phyloP scores from a whole-genome alignment of 164 flowering plant genomes.

The Tetrastigma voinierianum region DNA sequence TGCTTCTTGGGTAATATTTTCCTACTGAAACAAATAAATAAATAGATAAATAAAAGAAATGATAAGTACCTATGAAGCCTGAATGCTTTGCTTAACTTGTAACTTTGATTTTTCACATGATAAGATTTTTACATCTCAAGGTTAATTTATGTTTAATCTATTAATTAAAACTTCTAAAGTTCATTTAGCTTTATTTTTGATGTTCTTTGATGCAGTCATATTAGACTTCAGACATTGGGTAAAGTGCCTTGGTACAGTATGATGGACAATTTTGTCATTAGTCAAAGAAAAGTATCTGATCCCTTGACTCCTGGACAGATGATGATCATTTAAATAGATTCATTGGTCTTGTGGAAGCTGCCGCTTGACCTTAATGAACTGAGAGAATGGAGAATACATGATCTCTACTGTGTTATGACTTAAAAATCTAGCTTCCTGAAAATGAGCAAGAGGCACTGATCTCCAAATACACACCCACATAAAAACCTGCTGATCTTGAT shows the following conservation, averaged over 20 bases:
- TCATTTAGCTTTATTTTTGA: not conserved
- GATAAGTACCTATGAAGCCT: no score
- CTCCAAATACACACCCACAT: slow-evolving; percentile 73
- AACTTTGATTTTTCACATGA: not conserved
- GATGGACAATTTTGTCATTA: slow-evolving; percentile 71
- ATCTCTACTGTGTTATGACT: slow-evolving; percentile 80
- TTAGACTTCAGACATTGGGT: slow-evolving; percentile 82
- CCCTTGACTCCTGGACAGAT: slow-evolving; percentile 64
- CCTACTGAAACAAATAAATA: no score
- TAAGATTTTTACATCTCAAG: not conserved
- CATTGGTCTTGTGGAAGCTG: slow-evolving; percentile 77
- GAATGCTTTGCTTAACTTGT: no score
- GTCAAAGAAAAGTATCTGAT: slow-evolving; percentile 68
- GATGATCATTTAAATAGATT: slow-evolving; percentile 83
- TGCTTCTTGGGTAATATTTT: not conserved
- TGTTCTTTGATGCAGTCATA: slow-evolving; percentile 63
- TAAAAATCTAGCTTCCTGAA: slow-evolving; percentile 60
- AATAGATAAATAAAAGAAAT: no score
- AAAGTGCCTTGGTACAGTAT: slow-evolving; percentile 63
- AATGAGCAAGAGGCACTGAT: slow-evolving; percentile 70
- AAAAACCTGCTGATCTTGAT: slow-evolving; percentile 88
- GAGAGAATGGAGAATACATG: slow-evolving; percentile 96
- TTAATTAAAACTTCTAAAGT: no score
- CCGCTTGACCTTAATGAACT: slow-evolving; percentile 95
- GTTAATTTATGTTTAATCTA: no score